Evolutionary conservation across 2,329 filamentous ascomycete genomes (phyloP).

Genomic region (Aspergillus phoenicis): DNA sequence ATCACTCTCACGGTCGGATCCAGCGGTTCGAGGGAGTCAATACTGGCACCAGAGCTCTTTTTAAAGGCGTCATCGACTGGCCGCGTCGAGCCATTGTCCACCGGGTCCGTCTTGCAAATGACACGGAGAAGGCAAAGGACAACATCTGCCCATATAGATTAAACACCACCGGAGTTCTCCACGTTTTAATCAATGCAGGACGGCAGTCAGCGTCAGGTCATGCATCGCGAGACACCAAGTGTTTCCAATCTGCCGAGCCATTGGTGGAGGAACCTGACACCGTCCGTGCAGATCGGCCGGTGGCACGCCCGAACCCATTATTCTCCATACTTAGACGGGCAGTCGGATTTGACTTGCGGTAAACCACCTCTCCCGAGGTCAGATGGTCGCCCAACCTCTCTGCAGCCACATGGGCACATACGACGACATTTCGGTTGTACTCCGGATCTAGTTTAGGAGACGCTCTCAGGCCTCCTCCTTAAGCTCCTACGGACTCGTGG

Average conservation of each 20-base stretch:
- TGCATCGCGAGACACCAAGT: not conserved
- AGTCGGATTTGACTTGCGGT: too few relatives aligned
- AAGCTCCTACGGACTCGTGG: not conserved
- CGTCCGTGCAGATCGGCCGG: conserved; percentile 3
- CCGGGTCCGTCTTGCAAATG: not conserved
- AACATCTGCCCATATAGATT: not conserved
- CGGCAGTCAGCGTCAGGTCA: not conserved
- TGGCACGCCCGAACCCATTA: conserved; percentile 3
- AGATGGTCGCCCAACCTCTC: not conserved
- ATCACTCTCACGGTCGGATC: not conserved
- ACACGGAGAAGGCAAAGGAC: not conserved
- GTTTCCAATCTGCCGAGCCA: conserved; percentile 6
- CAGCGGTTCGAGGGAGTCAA: not conserved
- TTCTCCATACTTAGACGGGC: too few relatives aligned
- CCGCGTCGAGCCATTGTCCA: not conserved
- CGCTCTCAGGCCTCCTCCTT: not conserved
- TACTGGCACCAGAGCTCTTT: not conserved
- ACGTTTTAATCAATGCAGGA: conserved; percentile 6
- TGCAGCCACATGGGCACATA: not conserved
- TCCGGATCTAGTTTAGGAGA: not conserved
- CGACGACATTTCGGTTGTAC: too few relatives aligned
- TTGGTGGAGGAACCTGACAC: conserved; percentile 24
- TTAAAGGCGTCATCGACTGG: not conserved
- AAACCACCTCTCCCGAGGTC: not conserved
- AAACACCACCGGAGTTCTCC: conserved; percentile 1